These are phyloP conservation scores for Sedum album DNA, from an alignment of 164 flowering plant species.

Conservation along the genomic window DNA sequence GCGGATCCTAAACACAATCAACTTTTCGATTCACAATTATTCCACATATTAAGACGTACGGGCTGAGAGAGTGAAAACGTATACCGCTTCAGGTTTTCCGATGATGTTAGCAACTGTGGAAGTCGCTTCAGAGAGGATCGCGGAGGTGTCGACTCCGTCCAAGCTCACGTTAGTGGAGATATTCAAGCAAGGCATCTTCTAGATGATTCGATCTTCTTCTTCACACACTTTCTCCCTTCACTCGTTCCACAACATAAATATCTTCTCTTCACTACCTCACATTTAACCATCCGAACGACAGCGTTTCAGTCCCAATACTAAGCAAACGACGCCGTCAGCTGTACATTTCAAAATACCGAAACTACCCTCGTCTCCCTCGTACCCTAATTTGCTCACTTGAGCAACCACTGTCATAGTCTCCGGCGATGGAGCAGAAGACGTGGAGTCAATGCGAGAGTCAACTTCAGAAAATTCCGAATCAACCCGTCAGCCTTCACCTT, in stretches of 20 bases:
- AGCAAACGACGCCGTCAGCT: not conserved
- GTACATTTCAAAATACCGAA: not conserved
- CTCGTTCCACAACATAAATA: not conserved
- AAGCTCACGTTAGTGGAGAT: constrained; percentile 69
- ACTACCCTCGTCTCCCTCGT: not conserved
- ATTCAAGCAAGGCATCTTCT: constrained; percentile 71
- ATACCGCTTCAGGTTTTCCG: constrained; percentile 76
- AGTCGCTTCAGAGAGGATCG: constrained; percentile 69
- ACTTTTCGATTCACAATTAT: not conserved
- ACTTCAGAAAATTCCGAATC: not conserved
- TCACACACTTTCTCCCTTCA: not conserved
- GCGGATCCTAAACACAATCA: not conserved
- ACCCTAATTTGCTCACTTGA: not conserved
- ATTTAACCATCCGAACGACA: not conserved
- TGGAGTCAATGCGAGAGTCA: constrained; percentile 7
- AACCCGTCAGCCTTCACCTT: constrained; percentile 6
- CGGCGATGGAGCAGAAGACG: constrained; percentile 19
- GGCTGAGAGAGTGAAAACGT: constrained; percentile 2
- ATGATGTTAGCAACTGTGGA: constrained; percentile 55
- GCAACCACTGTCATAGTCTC: not conserved
- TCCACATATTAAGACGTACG: not conserved
- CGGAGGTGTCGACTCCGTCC: constrained; percentile 66
- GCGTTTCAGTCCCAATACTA: not conserved
- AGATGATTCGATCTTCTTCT: not conserved
- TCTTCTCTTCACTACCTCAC: not conserved